Percentiles rank a stretch among this genome's conserved stretches.
Evolutionary conservation across 192 early-diverging fungal genomes (phyloP).

Genomic region (Entomortierella parvispora): DNA sequence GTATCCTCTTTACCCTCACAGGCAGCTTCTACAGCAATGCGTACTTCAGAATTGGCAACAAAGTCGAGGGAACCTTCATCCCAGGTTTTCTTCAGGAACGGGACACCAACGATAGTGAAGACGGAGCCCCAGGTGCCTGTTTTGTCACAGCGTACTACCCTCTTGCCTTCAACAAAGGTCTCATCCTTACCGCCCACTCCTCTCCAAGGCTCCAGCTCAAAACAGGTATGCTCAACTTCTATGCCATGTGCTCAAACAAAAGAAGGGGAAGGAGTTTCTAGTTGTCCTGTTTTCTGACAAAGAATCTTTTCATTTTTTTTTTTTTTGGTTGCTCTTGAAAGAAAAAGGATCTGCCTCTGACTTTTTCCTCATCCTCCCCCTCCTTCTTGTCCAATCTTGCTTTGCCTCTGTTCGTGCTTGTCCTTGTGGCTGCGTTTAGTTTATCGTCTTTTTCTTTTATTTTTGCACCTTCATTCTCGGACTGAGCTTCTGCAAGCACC

Average conservation of each 20-base stretch:
- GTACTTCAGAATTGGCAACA: too few relatives aligned
- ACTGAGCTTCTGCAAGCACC: conserved; percentile 10
- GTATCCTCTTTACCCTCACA: too few relatives aligned
- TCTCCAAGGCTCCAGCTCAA: not conserved
- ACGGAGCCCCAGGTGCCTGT: not conserved
- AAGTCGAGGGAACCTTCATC: too few relatives aligned
- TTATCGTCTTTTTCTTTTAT: conserved; percentile 13
- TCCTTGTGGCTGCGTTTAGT: too few relatives aligned
- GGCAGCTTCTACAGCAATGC: too few relatives aligned
- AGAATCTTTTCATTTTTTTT: not conserved
- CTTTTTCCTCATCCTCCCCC: not conserved
- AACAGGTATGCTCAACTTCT: conserved; percentile 6
- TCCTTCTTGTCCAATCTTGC: not conserved
- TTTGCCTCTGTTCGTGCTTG: too few relatives aligned
- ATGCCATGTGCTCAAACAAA: not conserved
- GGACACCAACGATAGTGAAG: too few relatives aligned
- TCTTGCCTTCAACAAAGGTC: not conserved
- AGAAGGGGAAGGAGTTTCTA: too few relatives aligned
- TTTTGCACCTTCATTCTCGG: conserved; percentile 24
- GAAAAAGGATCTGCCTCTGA: too few relatives aligned
- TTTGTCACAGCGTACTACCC: not conserved
- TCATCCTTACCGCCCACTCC: conserved; percentile 8
- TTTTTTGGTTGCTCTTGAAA: not conserved
- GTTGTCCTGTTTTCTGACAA: not conserved
- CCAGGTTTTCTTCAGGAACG: too few relatives aligned